Evolutionary conservation across 352 stramenopile genomes (phyloP).

Genomic region (Globisporangium heterothallicum): DNA sequence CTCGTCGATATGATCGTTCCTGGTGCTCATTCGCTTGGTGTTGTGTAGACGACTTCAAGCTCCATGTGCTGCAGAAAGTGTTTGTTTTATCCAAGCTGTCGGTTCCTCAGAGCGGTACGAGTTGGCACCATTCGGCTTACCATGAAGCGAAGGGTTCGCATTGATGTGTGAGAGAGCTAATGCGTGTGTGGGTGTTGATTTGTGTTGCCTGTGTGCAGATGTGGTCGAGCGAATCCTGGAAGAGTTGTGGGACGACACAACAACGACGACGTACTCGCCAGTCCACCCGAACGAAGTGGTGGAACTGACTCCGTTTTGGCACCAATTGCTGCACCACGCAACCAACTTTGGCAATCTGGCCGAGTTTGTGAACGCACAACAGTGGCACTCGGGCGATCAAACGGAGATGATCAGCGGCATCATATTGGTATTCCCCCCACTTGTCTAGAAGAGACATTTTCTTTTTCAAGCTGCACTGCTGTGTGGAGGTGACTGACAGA

Average conservation of each 20-base stretch:
- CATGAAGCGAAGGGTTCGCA: neutral
- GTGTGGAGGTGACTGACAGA: too few relatives aligned
- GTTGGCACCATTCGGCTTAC: neutral
- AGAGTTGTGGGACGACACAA: constrained; percentile 22
- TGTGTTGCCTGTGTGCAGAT: constrained; percentile 15
- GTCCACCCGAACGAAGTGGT: constrained; percentile 13
- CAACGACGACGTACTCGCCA: neutral
- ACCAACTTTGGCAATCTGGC: constrained; percentile 6
- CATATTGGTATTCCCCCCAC: constrained; percentile 46
- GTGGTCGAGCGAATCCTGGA: constrained; percentile 29
- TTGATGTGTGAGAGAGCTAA: neutral
- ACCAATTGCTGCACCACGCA: neutral
- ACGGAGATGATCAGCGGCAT: constrained; percentile 37
- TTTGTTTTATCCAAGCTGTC: constrained; percentile 25
- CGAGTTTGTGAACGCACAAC: constrained; percentile 17
- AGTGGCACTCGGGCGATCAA: constrained; percentile 14
- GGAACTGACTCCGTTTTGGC: constrained; percentile 26
- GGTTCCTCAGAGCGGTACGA: constrained; percentile 12
- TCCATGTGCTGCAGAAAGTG: constrained; percentile 28
- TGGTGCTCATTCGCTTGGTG: neutral
- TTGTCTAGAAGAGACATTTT: too few relatives aligned
- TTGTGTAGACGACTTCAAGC: constrained; percentile 25
- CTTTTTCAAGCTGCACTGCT: neutral
- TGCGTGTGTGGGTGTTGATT: constrained; percentile 7
- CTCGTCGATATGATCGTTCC: neutral